A percentile compares a stretch with the other conserved stretches of the same genome.
Evolutionary conservation across 2,329 filamentous ascomycete genomes (phyloP).

Genomic region (Colletotrichum nymphaeae): DNA sequence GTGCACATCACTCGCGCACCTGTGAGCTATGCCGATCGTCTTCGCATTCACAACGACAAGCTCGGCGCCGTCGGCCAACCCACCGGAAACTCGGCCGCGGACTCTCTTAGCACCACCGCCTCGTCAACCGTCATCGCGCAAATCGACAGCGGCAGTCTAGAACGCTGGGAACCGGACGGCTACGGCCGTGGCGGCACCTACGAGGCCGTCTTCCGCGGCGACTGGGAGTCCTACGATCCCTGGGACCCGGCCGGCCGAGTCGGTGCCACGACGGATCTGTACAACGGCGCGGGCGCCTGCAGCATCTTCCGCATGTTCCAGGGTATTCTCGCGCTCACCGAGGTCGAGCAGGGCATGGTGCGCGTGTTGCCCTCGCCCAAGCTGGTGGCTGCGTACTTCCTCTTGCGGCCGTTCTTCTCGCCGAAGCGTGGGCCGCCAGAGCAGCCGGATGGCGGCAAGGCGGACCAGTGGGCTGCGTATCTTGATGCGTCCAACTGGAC

Average conservation of each 20-base stretch:
- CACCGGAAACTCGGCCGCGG: slow-evolving; percentile 55
- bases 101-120: slow-evolving; percentile 49
- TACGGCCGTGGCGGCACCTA: slow-evolving; percentile 72
- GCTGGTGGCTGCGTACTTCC: slow-evolving; percentile 59
- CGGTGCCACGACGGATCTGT: slow-evolving; percentile 73
- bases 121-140: slow-evolving; percentile 67
- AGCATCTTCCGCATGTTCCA: slow-evolving; percentile 83
- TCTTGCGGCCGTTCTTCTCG: slow-evolving; percentile 60
- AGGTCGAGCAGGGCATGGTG: slow-evolving; percentile 58
- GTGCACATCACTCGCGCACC: slow-evolving; percentile 59
- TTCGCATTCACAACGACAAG: slow-evolving; percentile 59
- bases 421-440: slow-evolving; percentile 43
- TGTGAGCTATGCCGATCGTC: slow-evolving; percentile 70
- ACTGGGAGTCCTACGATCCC: slow-evolving; percentile 81
- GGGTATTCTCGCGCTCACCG: slow-evolving; percentile 77
- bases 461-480: slow-evolving; percentile 59
- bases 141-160: slow-evolving; percentile 72
- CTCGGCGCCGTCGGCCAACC: slow-evolving; percentile 35
- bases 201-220: slow-evolving; percentile 71
- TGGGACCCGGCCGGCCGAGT: slow-evolving; percentile 78
- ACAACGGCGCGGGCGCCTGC: slow-evolving; percentile 78
- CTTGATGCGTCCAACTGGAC: slow-evolving; percentile 54
- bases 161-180: slow-evolving; percentile 74
- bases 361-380: slow-evolving; percentile 60
- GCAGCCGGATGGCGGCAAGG: slow-evolving; percentile 38